Conservation (phyloP, 768 basidiomycete species). For the Kwoniella sp. region DNA sequence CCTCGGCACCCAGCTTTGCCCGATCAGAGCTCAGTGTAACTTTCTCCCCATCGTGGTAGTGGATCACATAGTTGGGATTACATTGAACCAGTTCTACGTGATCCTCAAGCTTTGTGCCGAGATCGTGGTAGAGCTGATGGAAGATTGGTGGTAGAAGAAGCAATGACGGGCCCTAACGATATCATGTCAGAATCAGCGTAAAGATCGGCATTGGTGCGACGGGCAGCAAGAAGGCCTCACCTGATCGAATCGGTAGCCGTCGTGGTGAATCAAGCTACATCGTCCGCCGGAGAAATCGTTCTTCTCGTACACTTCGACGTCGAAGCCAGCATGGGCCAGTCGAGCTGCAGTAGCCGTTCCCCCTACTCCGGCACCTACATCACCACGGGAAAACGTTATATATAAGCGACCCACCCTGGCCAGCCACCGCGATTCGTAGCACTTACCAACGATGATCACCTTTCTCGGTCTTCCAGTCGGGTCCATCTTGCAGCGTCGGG, state of each 20-base stretch:
- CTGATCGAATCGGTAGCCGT: conserved; percentile 59
- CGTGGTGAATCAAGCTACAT: conserved; percentile 57
- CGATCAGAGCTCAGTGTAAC: conserved; percentile 56
- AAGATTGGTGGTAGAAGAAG: conserved; percentile 58
- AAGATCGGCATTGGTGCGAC: conserved; percentile 1
- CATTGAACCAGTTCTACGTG: conserved; percentile 58
- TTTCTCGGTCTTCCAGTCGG: conserved; percentile 11
- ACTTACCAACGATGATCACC: conserved; percentile 26
- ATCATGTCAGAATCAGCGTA: background rate
- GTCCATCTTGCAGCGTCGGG: no score
- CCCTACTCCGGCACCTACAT: conserved; percentile 57
- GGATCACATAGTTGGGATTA: conserved; percentile 59
- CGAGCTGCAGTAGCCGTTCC: conserved; percentile 58
- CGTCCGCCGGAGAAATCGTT: conserved; percentile 59
- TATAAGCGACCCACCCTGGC: background rate
- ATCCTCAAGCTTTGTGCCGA: conserved; percentile 55
- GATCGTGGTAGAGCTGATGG: conserved; percentile 57
- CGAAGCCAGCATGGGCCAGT: conserved; percentile 57
- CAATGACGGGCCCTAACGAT: conserved; percentile 50
- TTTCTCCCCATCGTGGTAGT: conserved; percentile 59
- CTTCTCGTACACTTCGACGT: conserved; percentile 59
- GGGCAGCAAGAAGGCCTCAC: no score
- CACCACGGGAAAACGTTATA: background rate
- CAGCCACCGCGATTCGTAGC: background rate
- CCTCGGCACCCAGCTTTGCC: conserved; percentile 55